Percentiles rank a stretch among this genome's conserved stretches.
phyloP scores from a whole-genome alignment of 73 alveolate genomes.

The Paramecium pentaurelia region DNA sequence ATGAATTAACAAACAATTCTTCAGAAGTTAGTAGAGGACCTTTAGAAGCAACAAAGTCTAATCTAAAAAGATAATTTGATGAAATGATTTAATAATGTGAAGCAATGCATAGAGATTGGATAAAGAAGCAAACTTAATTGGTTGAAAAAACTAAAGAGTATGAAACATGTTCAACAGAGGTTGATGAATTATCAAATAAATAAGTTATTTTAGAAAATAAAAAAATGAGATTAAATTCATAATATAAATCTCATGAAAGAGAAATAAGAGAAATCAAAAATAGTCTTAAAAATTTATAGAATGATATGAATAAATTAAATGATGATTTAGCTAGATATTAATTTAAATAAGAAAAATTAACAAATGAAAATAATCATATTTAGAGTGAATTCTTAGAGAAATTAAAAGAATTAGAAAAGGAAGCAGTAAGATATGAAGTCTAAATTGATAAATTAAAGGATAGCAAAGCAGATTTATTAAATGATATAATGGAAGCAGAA shows the following conservation, averaged over 20 bases:
- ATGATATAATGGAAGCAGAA: slow-evolving; percentile 96
- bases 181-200: slow-evolving; percentile 85
- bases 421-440: slow-evolving; percentile 87
- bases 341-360: slow-evolving; percentile 80
- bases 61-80: slow-evolving; percentile 76
- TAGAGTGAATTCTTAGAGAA: slow-evolving; percentile 92
- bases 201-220: slow-evolving; percentile 89
- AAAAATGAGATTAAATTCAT: slow-evolving; percentile 87
- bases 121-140: slow-evolving; percentile 86
- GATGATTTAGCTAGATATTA: slow-evolving; percentile 86
- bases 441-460: slow-evolving; percentile 90
- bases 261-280: slow-evolving; percentile 91
- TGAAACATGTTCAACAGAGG: slow-evolving; percentile 74
- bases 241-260: slow-evolving; percentile 84
- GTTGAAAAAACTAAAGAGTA: slow-evolving; percentile 83
- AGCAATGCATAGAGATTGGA: slow-evolving; percentile 93
- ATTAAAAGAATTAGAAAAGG: slow-evolving; percentile 92
- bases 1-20: slow-evolving; percentile 84
- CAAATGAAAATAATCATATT: slow-evolving; percentile 88
- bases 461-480: slow-evolving; percentile 87
- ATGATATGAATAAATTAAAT: slow-evolving; percentile 95
- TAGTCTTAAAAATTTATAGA: slow-evolving; percentile 88
- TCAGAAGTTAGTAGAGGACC: slow-evolving; percentile 94
- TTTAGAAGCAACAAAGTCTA: slow-evolving; percentile 86
- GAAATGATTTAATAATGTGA: slow-evolving; percentile 84